Evolutionary conservation across 2,329 filamentous ascomycete genomes (phyloP), one percentile per base, ranked within the genome.

Genomic region (Colletotrichum gloeosporioides): DNA sequence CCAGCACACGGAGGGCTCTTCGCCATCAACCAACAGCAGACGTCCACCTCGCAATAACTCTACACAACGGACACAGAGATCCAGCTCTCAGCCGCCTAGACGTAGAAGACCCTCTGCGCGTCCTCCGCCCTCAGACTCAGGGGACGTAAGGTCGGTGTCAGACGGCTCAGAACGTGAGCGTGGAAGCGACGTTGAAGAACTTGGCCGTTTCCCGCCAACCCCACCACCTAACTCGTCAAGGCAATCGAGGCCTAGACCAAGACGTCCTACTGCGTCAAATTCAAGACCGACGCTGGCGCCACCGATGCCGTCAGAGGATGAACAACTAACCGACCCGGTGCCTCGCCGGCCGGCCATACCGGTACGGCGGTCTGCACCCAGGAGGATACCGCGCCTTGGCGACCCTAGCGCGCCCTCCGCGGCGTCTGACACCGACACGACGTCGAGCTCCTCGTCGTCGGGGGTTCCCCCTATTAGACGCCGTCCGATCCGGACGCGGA

Each of bases 1-100:
- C 74, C 74, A 73, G 64, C 27, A 76, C 32, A 76, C 64, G 64
- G 70, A 73, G 74, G 74, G 70, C 59, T 39, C 34, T 18, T 39
- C 57, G 64, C 73, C 70, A 73, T 65, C 59, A n/a, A 32, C 18
- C 63, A 49, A 61, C n/a, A 61, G 31, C 25, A 31, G 22, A 15
- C 49, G 9, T 36, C 25, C 57, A 36, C 27, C 64, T 25, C 70
- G 63, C 36, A 68, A 64, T 32, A 64, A 34, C 63, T 53, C 64
- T 27, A 67, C 72, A 36, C 70, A 73, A 29, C 59, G 32, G n/a
- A 22, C 44, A 53, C 70, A 39, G 12, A 31, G 49, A 10, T 31
- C 39, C 16, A 69, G 36, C n/a, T 64, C 70, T 61, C 74, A 73
- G 44, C 44, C 70, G 10, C 39, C 63, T 3, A 73, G 64, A 27